A percentile compares a stretch with the other conserved stretches of the same genome.
These are phyloP conservation scores for Debaryomyces fabryi DNA, from an alignment of 1,139 yeast genomes.

Conservation along the genomic window DNA sequence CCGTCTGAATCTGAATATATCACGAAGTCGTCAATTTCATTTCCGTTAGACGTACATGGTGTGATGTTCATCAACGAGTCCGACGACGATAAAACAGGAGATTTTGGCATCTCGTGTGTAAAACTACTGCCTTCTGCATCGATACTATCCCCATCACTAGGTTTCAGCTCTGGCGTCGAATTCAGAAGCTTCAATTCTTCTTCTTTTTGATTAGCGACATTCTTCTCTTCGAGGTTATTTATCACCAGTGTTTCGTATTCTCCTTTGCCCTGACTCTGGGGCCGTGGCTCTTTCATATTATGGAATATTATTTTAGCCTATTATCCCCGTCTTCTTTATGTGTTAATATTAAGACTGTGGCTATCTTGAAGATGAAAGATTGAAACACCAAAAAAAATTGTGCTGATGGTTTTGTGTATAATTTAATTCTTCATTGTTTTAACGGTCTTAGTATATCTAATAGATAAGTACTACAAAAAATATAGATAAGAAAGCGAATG, in stretches of 20 bases:
- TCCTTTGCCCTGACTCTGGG: not conserved
- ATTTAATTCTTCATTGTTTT: not conserved
- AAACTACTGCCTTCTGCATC: not conserved
- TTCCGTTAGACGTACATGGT: constrained; percentile 24
- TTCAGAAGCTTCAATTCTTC: constrained; percentile 8
- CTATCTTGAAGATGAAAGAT: not conserved
- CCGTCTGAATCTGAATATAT: constrained; percentile 44
- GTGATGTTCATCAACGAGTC: constrained; percentile 24
- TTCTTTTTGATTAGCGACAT: not conserved
- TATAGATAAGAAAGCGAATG: constrained; percentile 12
- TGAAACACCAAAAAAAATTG: not conserved
- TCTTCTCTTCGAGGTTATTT: not conserved
- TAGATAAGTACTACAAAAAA: not conserved
- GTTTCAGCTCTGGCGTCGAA: not conserved
- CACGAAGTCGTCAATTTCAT: constrained; percentile 34
- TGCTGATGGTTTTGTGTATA: constrained; percentile 3
- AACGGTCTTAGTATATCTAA: not conserved
- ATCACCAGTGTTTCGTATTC: not conserved
- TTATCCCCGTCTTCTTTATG: not conserved
- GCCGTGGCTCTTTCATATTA: constrained; percentile 1
- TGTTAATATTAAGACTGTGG: not conserved
- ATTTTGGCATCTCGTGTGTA: constrained; percentile 24
- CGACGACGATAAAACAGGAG: constrained; percentile 26
- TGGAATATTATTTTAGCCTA: not conserved
- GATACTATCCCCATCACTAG: not conserved